Evolutionary conservation across 441 rosid genomes (phyloP).

Genomic region (Corymbia citriodora): DNA sequence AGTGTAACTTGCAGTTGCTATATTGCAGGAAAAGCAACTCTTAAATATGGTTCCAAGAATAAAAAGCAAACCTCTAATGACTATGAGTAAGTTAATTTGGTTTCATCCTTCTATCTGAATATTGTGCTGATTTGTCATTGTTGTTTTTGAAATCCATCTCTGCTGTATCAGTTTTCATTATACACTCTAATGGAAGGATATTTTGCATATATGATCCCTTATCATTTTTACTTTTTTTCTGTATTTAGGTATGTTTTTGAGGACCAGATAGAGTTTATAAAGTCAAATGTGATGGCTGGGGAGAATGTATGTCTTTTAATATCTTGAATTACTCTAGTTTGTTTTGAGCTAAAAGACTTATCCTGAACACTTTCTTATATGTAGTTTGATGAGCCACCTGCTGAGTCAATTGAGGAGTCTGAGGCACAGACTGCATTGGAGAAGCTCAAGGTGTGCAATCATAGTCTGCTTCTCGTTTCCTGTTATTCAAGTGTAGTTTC

Average conservation of each 20-base stretch:
- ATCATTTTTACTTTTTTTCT: not conserved
- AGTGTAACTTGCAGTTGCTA: not conserved
- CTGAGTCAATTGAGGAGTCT: conserved; percentile 36
- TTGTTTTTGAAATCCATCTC: not conserved
- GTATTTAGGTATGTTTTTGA: conserved; percentile 70
- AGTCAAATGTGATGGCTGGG: conserved; percentile 77
- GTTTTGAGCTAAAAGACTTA: not conserved
- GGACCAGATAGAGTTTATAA: conserved; percentile 83
- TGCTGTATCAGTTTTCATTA: not conserved
- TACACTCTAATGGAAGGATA: not conserved
- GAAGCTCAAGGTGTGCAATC: conserved; percentile 64
- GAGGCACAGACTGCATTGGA: conserved; percentile 61
- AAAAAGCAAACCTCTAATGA: conserved; percentile 60
- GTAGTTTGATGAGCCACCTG: conserved; percentile 51
- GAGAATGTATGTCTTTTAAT: conserved; percentile 47
- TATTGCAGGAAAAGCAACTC: conserved; percentile 71
- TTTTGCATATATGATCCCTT: not conserved
- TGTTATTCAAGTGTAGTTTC: not conserved
- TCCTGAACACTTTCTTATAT: conserved; percentile 6
- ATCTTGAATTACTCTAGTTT: not conserved
- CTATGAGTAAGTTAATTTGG: conserved; percentile 54
- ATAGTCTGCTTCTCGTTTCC: not conserved
- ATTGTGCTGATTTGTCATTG: not conserved
- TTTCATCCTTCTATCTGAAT: not conserved
- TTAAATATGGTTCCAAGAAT: conserved; percentile 85